Evolutionary conservation across 2,329 filamentous ascomycete species (phyloP), one percentile per base, ranked within the genome.

Genomic region (Lecanicillium sp.): DNA sequence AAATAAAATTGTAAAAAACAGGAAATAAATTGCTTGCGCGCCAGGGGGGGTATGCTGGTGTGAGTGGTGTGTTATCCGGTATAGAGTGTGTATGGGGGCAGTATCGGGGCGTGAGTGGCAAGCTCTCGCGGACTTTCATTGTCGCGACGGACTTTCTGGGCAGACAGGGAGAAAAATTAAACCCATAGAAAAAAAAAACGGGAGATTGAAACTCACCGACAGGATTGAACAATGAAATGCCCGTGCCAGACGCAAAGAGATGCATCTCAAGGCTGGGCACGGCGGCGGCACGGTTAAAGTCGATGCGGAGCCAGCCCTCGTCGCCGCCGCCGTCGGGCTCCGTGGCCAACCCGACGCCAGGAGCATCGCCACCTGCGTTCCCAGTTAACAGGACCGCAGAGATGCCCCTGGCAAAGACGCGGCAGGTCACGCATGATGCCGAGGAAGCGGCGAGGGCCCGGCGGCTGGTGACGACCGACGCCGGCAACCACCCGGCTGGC

Each of bases 291-390:
- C 30, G 30, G 23, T 37, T 44, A 26, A 45, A 29, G 14, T 39
- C 27, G 36, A 40, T 40, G 10, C 37, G 45, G 32, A 48, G 30
- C 45, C 38, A 48, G 15, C 24, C 14, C 35, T 38, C 19, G 15
- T 20, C 12, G 15, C 15, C n/a, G 15, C 32, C 20, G 37, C 19
- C 11, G 29, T 47, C 44, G 36, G 26, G 27, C 19, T 33, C 37
- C 36, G 37, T 32, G 8, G 11, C 29, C 29, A 29, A 38, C 37
- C 44, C 44, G 37, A 40, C 9, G 32, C 24, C 44, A 11, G 23
- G 32, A 33, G 15, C 29, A 19, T 48, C 44, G 21, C 37, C 21
- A 33, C 12, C 43, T 38, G 23, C 33, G 43, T 24, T 15, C 15
- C 19, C 12, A 14, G 30, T 30, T 7, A 21, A 19, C 19, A 27